Percentiles rank a stretch among this genome's conserved stretches.
Conservation (phyloP, 257 asterid genomes). For the Paraleonurus japonicus region DNA sequence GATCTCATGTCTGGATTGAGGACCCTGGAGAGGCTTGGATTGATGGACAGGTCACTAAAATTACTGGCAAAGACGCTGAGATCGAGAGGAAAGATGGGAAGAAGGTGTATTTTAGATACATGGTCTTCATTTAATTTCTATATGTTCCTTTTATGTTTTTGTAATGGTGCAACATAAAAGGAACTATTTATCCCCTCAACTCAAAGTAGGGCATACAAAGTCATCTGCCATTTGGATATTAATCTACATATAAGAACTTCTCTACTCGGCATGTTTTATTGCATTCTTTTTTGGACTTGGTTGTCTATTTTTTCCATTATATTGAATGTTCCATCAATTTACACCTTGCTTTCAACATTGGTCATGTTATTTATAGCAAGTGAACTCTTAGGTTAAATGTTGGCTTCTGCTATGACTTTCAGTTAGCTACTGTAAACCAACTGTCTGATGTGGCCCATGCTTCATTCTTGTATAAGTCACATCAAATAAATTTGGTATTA, state of each 20-base stretch:
- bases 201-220: conserved; percentile 6
- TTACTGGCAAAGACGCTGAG: conserved; percentile 69
- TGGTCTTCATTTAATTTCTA: not conserved
- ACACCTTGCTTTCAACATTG: conserved; percentile 6
- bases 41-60: conserved; percentile 79
- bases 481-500: conserved; percentile 1
- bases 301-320: not conserved
- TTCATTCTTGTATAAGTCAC: conserved; percentile 1
- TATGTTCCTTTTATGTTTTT: conserved; percentile 5
- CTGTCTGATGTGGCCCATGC: not conserved
- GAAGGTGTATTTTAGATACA: conserved; percentile 48
- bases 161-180: not conserved
- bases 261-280: not conserved
- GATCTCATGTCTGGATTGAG: conserved; percentile 92
- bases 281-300: conserved; percentile 17
- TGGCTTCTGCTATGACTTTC: conserved; percentile 6
- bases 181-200: not conserved
- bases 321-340: not conserved
- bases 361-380: not conserved
- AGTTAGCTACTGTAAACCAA: not conserved
- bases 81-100: conserved; percentile 72
- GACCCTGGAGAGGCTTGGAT: conserved; percentile 80
- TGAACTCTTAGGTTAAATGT: not conserved
- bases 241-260: not conserved
- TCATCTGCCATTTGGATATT: not conserved